Base-by-base conservation (phyloP, 192 early-diverging fungal genomes). In the Podila epicladia region DNA sequence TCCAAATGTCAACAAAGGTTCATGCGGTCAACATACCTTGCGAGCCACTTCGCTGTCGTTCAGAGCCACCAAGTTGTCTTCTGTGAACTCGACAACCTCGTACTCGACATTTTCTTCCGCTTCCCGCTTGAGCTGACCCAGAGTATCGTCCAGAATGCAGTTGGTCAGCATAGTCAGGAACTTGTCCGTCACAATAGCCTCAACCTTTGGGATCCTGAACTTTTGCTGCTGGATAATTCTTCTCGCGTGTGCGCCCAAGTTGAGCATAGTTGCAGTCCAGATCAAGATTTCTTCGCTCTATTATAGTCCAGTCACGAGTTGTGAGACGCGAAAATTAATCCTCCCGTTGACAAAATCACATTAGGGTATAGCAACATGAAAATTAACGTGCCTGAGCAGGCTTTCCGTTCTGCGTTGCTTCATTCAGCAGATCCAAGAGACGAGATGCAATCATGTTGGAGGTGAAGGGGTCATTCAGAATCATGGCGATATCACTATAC, bases 401-500 rank as follows among this genome's bases (percentile, higher is more conserved):
- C 31, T 48, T 57, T 65, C 75, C 70, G 28, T 50, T 73, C 37
- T 80, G 66, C 9, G 71, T 67, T 2, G 66, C 71, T 37, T 80
- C 77, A 37, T 73, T 73, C 22, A 88, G 31, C 50, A 84, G 73
- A 49, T 67, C 69, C 29, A 85, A 50, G 33, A 90, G 84, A n/a
- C 82, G 83, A 2, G 72, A 72, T 17, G 89, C 84, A 38, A 90
- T 78, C 65, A 88, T 84, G 22, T 90, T 85, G 49, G 84, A 83
- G 4, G 87, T 85, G 57, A 84, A 77, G 5, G 87, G 85, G 41
- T 88, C 86, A 64, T 87, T 88, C 64, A 90, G 59, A 22, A 90
- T 83, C 85, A 90, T 87, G 32, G 86, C 89, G 60, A 87, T 86
- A 59, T 90, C 89, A 37, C 89, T 89, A 72, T 9, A 53, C 8